A percentile compares a stretch with the other conserved stretches of the same genome.
Evolutionary conservation across 108 stramenopile species (phyloP).

Genomic region (Pseudonitzschia delicatissima): DNA sequence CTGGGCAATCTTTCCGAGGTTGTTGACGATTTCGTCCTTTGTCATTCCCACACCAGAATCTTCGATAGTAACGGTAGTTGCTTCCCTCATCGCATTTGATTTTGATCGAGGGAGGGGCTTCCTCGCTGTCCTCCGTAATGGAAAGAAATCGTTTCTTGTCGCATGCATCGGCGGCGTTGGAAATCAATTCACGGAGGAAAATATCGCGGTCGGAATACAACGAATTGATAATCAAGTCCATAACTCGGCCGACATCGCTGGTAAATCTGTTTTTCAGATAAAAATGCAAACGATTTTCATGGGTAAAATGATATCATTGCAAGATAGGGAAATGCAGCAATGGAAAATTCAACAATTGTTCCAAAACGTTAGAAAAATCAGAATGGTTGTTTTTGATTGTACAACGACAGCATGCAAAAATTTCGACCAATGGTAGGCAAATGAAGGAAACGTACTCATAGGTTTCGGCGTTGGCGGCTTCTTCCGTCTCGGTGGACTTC

Average conservation of each 20-base stretch:
- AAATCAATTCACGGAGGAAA: conserved; percentile 87
- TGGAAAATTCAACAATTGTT: no score
- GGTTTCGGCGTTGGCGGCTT: conserved; percentile 44
- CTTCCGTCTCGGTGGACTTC: conserved; percentile 28
- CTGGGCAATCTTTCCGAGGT: conserved; percentile 95
- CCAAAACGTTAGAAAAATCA: no score
- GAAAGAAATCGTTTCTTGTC: conserved; percentile 99
- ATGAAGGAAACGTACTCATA: conserved; percentile 49
- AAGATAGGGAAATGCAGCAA: no score
- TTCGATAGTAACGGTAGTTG: conserved; percentile 90
- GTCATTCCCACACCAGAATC: conserved; percentile 97
- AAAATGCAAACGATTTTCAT: not conserved
- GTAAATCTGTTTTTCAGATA: conserved; percentile 24
- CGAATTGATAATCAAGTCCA: conserved; percentile 99
- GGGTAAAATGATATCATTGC: no score
- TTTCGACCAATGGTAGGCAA: not conserved
- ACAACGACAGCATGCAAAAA: not conserved
- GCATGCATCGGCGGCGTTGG: conserved; percentile 94
- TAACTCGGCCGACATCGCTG: conserved; percentile 93
- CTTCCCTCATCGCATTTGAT: conserved; percentile 67
- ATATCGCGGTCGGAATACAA: conserved; percentile 87
- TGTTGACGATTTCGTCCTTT: conserved; percentile 89
- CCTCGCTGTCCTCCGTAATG: conserved; percentile 42
- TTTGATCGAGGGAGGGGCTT: conserved; percentile 61
- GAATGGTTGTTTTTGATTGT: no score